Evolutionary conservation across 768 basidiomycete genomes (phyloP), one percentile per base, ranked within the genome.

Genomic region (Suillus plorans): DNA sequence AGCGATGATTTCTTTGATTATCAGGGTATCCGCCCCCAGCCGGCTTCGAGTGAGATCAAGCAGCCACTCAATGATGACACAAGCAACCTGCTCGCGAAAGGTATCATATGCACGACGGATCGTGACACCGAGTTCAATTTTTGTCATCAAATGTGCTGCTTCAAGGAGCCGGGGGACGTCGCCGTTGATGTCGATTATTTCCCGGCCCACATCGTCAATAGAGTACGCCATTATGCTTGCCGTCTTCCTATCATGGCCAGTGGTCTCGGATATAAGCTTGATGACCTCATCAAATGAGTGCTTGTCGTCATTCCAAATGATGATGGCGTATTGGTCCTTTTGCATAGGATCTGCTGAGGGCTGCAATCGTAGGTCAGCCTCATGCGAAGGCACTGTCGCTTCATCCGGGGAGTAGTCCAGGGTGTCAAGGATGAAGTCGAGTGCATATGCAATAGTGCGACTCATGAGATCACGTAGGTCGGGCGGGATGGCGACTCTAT

Each of bases 271-370:
- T 7, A 93, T 77, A 49, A 94, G 83, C 66, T 86, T 84, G 67
- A 90, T 89, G 62, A 97, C 89, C 71, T 99, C 95, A 60, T 90
- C 89, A 70, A 90, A 91, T 0, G 94, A 95, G 76, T 98, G 97
- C 70, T 96, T 97, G 76, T 99, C 97, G 76, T 97, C 96, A 78
- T 96, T 95, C 95, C 95, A 98, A 5, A 99, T 77, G 34, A 97
- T 81, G 64, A 98, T 83, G 52, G 90, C 89, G 69, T 89, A 94
- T 62, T 88, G 84, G 68, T 94, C 91, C 66, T 88, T 89, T 80
- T 85, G 84, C 83, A 90, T 86, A 12, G 91, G 90, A 68, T 94
- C 91, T 7, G 85, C 87, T 1, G 90, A 88, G 10, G 89, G 86
- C 70, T 94, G 89, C 14, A 88, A 77, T 12, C 89, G 86, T 13